Evolutionary conservation across 192 early-diverging fungal genomes (phyloP).

Genomic region (Podila horticola): DNA sequence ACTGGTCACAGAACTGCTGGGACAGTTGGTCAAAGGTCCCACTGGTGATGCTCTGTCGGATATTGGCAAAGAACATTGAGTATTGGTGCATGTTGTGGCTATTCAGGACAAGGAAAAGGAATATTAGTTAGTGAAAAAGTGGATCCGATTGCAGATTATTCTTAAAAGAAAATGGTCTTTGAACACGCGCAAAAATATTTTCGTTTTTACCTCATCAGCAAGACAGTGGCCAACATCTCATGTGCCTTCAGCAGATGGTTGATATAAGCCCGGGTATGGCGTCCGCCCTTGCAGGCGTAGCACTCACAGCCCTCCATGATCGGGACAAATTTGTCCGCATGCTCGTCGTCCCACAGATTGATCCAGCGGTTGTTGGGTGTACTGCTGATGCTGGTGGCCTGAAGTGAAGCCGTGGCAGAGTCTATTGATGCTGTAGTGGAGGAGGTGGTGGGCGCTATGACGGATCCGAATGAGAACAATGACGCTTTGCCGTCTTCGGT

Average conservation of each 20-base stretch:
- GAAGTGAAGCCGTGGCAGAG: background rate
- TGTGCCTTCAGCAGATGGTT: conserved; percentile 77
- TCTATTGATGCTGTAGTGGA: background rate
- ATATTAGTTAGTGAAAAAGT: background rate
- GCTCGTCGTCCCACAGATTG: conserved; percentile 69
- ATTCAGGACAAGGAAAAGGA: background rate
- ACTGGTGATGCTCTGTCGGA: conserved; percentile 37
- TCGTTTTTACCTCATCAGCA: conserved; percentile 70
- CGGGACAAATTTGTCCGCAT: conserved; percentile 66
- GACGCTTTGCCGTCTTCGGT: conserved; percentile 77
- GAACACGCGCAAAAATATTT: background rate
- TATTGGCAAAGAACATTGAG: conserved; percentile 41
- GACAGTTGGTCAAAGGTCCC: conserved; percentile 35
- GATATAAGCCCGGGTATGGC: conserved; percentile 78
- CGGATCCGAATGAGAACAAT: conserved; percentile 58
- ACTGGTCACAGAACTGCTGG: conserved; percentile 13
- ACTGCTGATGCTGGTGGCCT: background rate
- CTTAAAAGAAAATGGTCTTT: background rate
- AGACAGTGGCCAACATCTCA: conserved; percentile 82
- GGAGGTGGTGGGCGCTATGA: background rate
- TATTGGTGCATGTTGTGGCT: conserved; percentile 55
- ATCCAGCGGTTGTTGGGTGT: conserved; percentile 38
- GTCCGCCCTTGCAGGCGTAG: conserved; percentile 65
- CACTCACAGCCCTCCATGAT: conserved; percentile 72
- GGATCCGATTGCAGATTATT: background rate